phyloP scores from a whole-genome alignment of 495 filamentous ascomycete species.

The Bacidia gigantensis region DNA sequence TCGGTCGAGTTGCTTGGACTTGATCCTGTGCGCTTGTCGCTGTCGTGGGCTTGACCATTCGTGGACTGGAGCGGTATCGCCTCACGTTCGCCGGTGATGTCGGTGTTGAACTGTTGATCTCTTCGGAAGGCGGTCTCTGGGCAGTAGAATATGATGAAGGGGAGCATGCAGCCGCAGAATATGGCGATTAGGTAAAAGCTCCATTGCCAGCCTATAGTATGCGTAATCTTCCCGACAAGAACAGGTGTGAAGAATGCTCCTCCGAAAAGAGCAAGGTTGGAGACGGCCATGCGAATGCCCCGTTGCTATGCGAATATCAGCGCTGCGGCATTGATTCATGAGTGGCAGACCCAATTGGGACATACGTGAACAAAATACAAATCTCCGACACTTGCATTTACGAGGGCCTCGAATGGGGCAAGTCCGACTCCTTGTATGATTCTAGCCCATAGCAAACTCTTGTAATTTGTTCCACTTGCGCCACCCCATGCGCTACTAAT shows the following conservation, averaged over 20 bases:
- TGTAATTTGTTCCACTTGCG: slow-evolving; percentile 48
- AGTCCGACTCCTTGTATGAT: slow-evolving; percentile 62
- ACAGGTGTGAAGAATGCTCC: slow-evolving; percentile 74
- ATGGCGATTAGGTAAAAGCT: slow-evolving; percentile 62
- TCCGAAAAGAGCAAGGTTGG: slow-evolving; percentile 79
- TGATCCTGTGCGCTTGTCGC: neutral
- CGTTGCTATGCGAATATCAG: slow-evolving; percentile 41
- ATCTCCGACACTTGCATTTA: slow-evolving; percentile 67
- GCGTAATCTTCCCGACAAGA: slow-evolving; percentile 57
- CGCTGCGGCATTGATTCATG: neutral
- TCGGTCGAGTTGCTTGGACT: slow-evolving; percentile 4
- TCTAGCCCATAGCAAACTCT: slow-evolving; percentile 58
- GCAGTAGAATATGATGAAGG: slow-evolving; percentile 59
- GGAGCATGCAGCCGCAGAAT: slow-evolving; percentile 47
- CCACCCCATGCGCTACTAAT: slow-evolving; percentile 67
- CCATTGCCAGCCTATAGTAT: slow-evolving; percentile 61
- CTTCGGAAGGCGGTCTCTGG: slow-evolving; percentile 76
- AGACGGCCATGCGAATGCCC: slow-evolving; percentile 79
- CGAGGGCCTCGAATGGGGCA: slow-evolving; percentile 62
- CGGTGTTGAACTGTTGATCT: slow-evolving; percentile 47
- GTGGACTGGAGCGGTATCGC: neutral
- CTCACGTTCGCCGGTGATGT: slow-evolving; percentile 27
- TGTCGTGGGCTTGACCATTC: neutral
- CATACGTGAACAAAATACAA: slow-evolving; percentile 65
- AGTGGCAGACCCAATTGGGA: neutral